These are phyloP conservation scores for Solanum lycopersicoides DNA, from an alignment of 257 asterid species.

Conservation along the genomic window DNA sequence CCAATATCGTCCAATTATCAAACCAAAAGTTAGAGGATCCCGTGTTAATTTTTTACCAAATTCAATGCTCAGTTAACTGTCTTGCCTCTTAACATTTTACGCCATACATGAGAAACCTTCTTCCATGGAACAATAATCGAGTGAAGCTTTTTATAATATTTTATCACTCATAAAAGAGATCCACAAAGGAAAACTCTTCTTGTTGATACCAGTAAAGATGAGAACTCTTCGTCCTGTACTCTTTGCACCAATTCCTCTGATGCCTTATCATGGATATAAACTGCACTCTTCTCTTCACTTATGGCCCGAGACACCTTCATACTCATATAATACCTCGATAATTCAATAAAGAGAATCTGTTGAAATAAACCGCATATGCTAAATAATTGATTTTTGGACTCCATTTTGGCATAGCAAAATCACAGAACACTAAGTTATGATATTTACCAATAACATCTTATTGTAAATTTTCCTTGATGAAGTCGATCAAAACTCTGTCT, in stretches of 20 bases:
- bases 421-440: not conserved
- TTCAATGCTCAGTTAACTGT: not conserved
- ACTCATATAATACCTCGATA: not conserved
- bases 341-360: not conserved
- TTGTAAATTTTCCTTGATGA: not conserved
- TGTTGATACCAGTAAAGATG: not conserved
- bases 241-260: not conserved
- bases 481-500: not conserved
- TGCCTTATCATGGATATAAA: not conserved
- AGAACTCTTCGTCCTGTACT: not conserved
- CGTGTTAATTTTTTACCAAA: not conserved
- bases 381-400: not conserved
- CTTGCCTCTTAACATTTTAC: not conserved
- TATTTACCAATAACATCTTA: not conserved
- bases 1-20: not conserved
- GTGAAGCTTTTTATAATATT: not conserved
- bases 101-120: not conserved
- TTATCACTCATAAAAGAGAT: not conserved
- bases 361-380: not conserved
- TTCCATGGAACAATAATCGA: not conserved
- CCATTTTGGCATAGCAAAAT: not conserved
- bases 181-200: not conserved
- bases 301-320: not conserved
- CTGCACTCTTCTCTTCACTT: not conserved
- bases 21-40: not conserved